These are phyloP conservation scores for Trametes hirsuta DNA, from an alignment of 1,284 basidiomycete genomes.

Conservation along the genomic window DNA sequence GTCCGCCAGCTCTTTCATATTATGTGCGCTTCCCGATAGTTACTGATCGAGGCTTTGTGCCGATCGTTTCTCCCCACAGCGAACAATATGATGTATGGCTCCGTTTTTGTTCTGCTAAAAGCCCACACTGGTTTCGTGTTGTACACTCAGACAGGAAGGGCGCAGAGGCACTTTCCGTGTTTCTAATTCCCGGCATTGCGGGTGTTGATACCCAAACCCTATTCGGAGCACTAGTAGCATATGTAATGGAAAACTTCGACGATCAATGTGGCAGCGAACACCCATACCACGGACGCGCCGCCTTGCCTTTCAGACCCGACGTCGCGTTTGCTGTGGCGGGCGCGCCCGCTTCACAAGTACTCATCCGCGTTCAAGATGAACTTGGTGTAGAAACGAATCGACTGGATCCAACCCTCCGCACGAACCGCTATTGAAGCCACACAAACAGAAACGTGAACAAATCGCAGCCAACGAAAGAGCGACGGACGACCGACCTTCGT, in stretches of 20 bases:
- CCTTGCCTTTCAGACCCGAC: too few species aligned
- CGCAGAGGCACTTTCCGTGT: too few species aligned
- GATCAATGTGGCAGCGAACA: too few species aligned
- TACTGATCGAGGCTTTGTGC: not conserved
- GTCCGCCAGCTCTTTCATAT: not conserved
- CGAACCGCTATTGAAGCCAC: slow-evolving; percentile 19
- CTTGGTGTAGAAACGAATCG: slow-evolving; percentile 32
- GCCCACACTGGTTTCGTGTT: too few species aligned
- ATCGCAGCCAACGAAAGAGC: not conserved
- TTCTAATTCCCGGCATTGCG: too few species aligned
- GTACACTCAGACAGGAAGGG: too few species aligned
- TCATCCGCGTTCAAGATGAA: slow-evolving; percentile 34
- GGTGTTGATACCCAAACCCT: too few species aligned
- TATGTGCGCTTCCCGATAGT: not conserved
- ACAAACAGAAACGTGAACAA: not conserved
- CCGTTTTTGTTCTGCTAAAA: too few species aligned
- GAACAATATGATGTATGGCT: not conserved
- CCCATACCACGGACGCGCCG: too few species aligned
- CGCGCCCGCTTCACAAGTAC: slow-evolving; percentile 6
- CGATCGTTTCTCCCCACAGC: not conserved
- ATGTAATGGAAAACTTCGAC: too few species aligned
- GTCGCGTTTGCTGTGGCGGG: too few species aligned
- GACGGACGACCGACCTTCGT: slow-evolving; percentile 31
- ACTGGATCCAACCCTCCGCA: slow-evolving; percentile 26
- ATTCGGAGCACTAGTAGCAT: too few species aligned